Conservation (phyloP, 768 basidiomycete genomes). For the Tylopilus balloui region DNA sequence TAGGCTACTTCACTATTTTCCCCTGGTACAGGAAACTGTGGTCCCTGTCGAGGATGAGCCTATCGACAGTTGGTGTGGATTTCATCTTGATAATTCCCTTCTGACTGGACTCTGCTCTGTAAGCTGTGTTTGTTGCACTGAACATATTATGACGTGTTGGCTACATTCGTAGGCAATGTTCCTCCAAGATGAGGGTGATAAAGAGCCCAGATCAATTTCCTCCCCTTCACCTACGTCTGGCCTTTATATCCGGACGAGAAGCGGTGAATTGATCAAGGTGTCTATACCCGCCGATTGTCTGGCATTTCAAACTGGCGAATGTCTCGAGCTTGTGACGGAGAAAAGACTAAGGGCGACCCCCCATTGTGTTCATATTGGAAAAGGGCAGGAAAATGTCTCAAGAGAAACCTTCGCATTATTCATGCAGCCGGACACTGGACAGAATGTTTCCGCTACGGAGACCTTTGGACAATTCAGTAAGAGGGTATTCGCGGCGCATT, state of each 20-base stretch:
- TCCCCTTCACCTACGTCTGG: constrained; percentile 78
- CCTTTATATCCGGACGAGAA: constrained; percentile 86
- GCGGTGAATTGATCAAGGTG: constrained; percentile 74
- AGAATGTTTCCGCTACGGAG: constrained; percentile 59
- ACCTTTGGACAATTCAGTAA: constrained; percentile 93
- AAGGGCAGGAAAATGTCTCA: constrained; percentile 47
- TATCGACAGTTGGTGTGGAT: constrained; percentile 91
- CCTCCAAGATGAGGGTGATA: constrained; percentile 45
- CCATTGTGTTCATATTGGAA: constrained; percentile 84
- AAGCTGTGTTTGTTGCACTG: constrained; percentile 21
- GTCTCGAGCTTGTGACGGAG: constrained; percentile 83
- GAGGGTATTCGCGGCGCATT: constrained; percentile 63
- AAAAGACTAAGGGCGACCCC: constrained; percentile 85
- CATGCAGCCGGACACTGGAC: constrained; percentile 84
- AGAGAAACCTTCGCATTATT: constrained; percentile 89
- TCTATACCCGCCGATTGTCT: constrained; percentile 80
- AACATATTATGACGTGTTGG: constrained; percentile 1
- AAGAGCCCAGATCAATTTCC: constrained; percentile 46
- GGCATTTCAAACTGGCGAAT: constrained; percentile 97
- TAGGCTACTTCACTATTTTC: constrained; percentile 94
- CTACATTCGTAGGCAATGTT: constrained; percentile 67
- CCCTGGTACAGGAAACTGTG: constrained; percentile 45
- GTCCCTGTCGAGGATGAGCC: constrained; percentile 51
- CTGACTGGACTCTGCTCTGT: constrained; percentile 92
- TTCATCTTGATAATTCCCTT: constrained; percentile 88